phyloP scores from a whole-genome alignment of 2,329 filamentous ascomycete genomes.

The Verticillium nonalfalfae region DNA sequence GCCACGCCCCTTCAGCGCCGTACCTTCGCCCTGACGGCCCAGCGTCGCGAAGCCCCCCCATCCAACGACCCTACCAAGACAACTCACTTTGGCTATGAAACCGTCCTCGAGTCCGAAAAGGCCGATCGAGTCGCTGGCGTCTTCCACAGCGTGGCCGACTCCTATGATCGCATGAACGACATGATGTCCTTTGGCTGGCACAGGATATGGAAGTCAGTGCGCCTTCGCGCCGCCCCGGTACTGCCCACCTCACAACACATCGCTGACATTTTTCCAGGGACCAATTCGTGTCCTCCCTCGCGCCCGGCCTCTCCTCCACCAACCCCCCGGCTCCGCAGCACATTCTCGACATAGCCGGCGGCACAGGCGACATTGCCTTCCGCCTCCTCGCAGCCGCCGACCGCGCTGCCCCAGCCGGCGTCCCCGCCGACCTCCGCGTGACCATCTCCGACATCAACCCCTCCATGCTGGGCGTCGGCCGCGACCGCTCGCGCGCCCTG shows the following conservation, averaged over 20 bases:
- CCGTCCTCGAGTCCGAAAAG: constrained; percentile 75
- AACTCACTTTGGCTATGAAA: constrained; percentile 90
- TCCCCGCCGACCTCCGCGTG: constrained; percentile 73
- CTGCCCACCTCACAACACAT: not conserved
- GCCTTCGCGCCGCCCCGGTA: not conserved
- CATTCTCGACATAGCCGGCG: constrained; percentile 94
- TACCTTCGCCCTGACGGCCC: not conserved
- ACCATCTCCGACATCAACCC: constrained; percentile 96
- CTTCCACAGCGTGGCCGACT: constrained; percentile 90
- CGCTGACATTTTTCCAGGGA: constrained; percentile 43
- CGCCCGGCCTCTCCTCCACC: constrained; percentile 60
- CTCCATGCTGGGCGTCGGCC: constrained; percentile 85
- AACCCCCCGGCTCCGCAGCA: constrained; percentile 47
- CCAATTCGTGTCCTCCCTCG: constrained; percentile 86
- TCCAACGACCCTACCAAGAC: constrained; percentile 37
- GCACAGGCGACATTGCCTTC: constrained; percentile 96
- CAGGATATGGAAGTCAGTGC: constrained; percentile 75
- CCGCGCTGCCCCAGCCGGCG: constrained; percentile 56
- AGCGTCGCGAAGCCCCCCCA: not conserved
- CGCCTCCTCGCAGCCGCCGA: constrained; percentile 88
- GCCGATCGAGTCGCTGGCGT: constrained; percentile 68
- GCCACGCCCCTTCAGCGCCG: not conserved
- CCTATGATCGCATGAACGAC: constrained; percentile 98
- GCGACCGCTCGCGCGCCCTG: constrained; percentile 62
- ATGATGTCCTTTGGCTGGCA: constrained; percentile 98